Conservation (phyloP, 2,329 filamentous ascomycete genomes). For the Apiospora rasikravindrae region DNA sequence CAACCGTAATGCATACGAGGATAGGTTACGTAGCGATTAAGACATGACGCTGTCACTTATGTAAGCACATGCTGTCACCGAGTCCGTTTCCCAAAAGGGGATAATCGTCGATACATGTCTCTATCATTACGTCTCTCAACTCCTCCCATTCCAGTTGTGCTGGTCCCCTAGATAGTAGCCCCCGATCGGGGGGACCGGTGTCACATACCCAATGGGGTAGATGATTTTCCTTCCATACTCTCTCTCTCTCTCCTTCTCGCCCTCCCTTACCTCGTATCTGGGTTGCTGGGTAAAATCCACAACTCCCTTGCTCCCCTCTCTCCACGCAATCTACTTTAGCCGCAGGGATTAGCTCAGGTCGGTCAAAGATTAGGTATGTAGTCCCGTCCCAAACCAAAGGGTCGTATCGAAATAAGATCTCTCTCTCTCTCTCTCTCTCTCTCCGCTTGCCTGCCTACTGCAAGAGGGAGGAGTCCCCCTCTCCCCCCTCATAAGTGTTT, state of each 20-base stretch:
- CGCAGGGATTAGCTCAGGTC: neutral
- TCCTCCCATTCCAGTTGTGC: neutral
- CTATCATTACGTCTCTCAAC: neutral
- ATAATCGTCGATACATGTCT: neutral
- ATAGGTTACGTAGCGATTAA: neutral
- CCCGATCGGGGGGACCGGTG: neutral
- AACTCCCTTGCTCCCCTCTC: neutral
- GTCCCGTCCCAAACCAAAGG: neutral
- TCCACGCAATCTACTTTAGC: conserved; percentile 6
- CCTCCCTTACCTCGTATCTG: neutral
- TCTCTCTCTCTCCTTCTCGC: neutral
- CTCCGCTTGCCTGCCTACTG: conserved; percentile 3
- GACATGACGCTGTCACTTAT: neutral
- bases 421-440: no score
- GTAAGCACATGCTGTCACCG: neutral
- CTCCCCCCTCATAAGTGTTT: neutral
- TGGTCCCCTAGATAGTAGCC: neutral
- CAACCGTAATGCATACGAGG: neutral
- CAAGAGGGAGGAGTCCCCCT: neutral
- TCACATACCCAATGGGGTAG: neutral
- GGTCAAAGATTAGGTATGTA: neutral
- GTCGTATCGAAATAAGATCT: neutral
- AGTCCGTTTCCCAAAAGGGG: neutral
- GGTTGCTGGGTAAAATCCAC: neutral
- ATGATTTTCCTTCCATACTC: no score